Evolutionary conservation across 306 rosid species (phyloP).

Genomic region (Hippophae rhamnoides): DNA sequence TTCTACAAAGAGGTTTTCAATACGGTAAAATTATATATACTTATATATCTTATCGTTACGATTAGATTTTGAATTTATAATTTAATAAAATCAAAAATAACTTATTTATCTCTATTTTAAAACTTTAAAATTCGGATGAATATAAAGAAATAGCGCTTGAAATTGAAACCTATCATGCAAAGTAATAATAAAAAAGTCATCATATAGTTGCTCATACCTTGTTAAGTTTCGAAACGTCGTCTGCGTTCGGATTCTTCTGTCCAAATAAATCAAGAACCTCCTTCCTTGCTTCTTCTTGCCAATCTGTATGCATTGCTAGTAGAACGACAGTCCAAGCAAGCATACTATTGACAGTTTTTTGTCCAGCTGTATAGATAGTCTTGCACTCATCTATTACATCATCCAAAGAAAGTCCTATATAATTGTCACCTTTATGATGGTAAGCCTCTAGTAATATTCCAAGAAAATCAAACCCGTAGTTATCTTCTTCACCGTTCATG

Average conservation of each 20-base stretch:
- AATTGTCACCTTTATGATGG: constrained; percentile 14
- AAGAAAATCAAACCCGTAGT: constrained; percentile 27
- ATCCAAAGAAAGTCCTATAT: constrained; percentile 10
- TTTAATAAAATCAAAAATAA: too few relatives aligned
- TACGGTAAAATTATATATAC: too few relatives aligned
- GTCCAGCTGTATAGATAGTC: constrained; percentile 21
- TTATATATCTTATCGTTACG: too few relatives aligned
- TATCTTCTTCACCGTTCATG: constrained; percentile 3
- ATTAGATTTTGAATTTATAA: too few relatives aligned
- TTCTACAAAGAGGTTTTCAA: too few relatives aligned
- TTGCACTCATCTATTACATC: constrained; percentile 30
- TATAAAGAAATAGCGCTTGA: too few relatives aligned
- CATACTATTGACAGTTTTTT: constrained; percentile 23
- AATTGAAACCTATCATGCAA: too few relatives aligned
- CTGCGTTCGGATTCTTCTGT: constrained; percentile 12
- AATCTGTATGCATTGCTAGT: constrained; percentile 18
- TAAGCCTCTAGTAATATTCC: constrained; percentile 22
- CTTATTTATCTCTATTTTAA: too few relatives aligned
- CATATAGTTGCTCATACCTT: constrained; percentile 8
- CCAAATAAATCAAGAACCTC: constrained; percentile 20
- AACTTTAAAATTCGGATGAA: too few relatives aligned
- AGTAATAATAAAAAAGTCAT: too few relatives aligned
- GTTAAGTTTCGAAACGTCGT: constrained; percentile 12
- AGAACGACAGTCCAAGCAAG: constrained; percentile 26
- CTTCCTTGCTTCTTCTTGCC: constrained; percentile 33